Evolutionary conservation across 2,329 filamentous ascomycete species (phyloP).

Genomic region (Cladophialophora bantiana): DNA sequence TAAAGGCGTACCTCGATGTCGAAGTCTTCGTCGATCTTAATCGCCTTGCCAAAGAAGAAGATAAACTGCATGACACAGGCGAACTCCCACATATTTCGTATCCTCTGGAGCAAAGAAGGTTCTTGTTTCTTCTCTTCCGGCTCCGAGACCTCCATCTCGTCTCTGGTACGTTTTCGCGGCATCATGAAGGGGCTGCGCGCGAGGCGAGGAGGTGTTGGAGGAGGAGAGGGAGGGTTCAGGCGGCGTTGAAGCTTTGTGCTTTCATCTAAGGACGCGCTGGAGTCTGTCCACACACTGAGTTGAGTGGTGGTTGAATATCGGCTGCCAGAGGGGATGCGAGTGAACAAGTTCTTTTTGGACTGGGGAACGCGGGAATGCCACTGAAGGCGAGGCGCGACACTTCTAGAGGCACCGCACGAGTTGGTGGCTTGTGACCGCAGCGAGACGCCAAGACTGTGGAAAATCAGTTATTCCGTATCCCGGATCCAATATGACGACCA

Average conservation of each 20-base stretch:
- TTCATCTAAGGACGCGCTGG: constrained; percentile 8
- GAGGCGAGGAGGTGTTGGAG: constrained; percentile 1
- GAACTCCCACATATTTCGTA: constrained; percentile 95
- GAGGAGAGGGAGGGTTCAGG: background rate
- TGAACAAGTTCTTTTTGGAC: constrained; percentile 10
- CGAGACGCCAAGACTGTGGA: constrained; percentile 6
- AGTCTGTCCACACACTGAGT: background rate
- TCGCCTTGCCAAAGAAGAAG: constrained; percentile 82
- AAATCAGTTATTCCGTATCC: background rate
- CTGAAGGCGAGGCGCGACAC: constrained; percentile 9
- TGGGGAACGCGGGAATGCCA: constrained; percentile 6
- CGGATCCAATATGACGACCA: constrained; percentile 2
- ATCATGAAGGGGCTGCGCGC: constrained; percentile 30
- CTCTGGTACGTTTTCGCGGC: constrained; percentile 63
- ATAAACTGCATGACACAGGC: constrained; percentile 94
- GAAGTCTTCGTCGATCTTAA: constrained; percentile 88
- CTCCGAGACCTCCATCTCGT: constrained; percentile 62
- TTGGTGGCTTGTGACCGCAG: background rate
- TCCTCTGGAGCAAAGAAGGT: constrained; percentile 63
- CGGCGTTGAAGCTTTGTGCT: background rate
- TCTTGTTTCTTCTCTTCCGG: constrained; percentile 51
- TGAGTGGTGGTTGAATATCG: constrained; percentile 19
- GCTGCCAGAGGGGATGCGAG: background rate
- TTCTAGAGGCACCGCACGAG: constrained; percentile 1
- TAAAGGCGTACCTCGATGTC: constrained; percentile 78